Evolutionary conservation across 352 stramenopile genomes (phyloP).

Genomic region (Pythium graminicola): DNA sequence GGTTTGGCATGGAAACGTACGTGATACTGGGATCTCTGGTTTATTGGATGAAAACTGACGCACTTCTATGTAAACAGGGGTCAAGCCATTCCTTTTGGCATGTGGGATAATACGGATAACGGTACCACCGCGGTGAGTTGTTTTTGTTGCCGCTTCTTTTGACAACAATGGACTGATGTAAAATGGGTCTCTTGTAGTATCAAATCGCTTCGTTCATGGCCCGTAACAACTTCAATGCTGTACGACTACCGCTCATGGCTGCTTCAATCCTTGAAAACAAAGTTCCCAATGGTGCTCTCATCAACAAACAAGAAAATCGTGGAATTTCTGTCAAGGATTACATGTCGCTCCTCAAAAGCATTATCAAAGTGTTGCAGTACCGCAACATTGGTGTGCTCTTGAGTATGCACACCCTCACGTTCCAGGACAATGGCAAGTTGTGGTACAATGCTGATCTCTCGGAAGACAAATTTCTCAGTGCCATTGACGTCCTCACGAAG

Average conservation of each 20-base stretch:
- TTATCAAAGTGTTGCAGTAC: slow-evolving; percentile 35
- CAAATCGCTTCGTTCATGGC: slow-evolving; percentile 57
- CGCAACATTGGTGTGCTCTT: slow-evolving; percentile 41
- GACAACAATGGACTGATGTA: background rate
- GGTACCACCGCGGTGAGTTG: slow-evolving; percentile 41
- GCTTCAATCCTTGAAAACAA: slow-evolving; percentile 35
- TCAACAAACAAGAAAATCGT: slow-evolving; percentile 24
- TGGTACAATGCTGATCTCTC: slow-evolving; percentile 31
- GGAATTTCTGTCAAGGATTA: slow-evolving; percentile 49
- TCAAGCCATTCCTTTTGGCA: slow-evolving; percentile 45
- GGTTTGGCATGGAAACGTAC: slow-evolving; percentile 71
- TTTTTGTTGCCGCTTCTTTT: no score
- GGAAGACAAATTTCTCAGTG: slow-evolving; percentile 25
- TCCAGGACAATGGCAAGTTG: slow-evolving; percentile 25
- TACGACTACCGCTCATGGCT: slow-evolving; percentile 60
- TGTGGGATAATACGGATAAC: slow-evolving; percentile 56
- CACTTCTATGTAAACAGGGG: slow-evolving; percentile 18
- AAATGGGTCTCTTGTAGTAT: slow-evolving; percentile 25
- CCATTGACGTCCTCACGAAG: slow-evolving; percentile 34
- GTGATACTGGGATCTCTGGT: background rate
- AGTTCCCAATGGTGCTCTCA: background rate
- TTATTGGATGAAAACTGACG: background rate
- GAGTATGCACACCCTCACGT: slow-evolving; percentile 36
- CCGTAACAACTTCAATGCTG: slow-evolving; percentile 71
- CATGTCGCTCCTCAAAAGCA: slow-evolving; percentile 34